phyloP scores from a whole-genome alignment of 768 basidiomycete genomes.

The Epithele typhae region DNA sequence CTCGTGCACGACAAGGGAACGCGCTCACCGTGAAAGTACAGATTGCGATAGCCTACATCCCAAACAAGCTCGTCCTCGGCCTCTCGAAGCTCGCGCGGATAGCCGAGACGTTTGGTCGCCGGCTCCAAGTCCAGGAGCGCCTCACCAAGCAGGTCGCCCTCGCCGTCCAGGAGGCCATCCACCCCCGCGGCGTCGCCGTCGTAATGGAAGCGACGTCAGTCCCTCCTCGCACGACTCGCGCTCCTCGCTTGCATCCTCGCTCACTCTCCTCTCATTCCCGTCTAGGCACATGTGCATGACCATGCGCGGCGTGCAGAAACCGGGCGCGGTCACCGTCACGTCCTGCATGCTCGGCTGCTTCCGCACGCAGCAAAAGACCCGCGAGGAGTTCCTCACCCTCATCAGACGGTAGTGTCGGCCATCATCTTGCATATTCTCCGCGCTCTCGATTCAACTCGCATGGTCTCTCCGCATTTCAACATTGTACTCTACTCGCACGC shows the following conservation, averaged over 20 bases:
- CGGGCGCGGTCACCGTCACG: constrained; percentile 91
- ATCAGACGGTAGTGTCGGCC: constrained; percentile 45
- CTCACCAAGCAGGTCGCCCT: constrained; percentile 96
- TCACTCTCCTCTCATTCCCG: neutral
- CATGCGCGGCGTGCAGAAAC: constrained; percentile 99
- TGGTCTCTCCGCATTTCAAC: constrained; percentile 19
- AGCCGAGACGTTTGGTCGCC: constrained; percentile 93
- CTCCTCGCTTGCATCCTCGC: neutral
- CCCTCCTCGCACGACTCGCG: constrained; percentile 8
- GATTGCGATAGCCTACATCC: constrained; percentile 98
- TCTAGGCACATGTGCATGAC: constrained; percentile 96
- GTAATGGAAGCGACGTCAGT: constrained; percentile 97
- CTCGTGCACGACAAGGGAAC: neutral
- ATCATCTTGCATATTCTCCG: constrained; percentile 1
- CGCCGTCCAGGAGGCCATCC: constrained; percentile 97
- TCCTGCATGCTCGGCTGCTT: constrained; percentile 99
- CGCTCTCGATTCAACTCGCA: constrained; percentile 46
- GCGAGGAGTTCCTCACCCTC: constrained; percentile 92
- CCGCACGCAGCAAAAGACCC: constrained; percentile 96
- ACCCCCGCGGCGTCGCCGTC: constrained; percentile 95
- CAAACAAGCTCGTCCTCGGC: constrained; percentile 90
- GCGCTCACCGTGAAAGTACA: constrained; percentile 26
- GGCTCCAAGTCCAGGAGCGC: constrained; percentile 96
- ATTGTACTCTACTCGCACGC: constrained; percentile 13
- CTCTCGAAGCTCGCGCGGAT: constrained; percentile 95